Conservation (phyloP, 2,329 filamentous ascomycete species). For the Grosmannia huntii region DNA sequence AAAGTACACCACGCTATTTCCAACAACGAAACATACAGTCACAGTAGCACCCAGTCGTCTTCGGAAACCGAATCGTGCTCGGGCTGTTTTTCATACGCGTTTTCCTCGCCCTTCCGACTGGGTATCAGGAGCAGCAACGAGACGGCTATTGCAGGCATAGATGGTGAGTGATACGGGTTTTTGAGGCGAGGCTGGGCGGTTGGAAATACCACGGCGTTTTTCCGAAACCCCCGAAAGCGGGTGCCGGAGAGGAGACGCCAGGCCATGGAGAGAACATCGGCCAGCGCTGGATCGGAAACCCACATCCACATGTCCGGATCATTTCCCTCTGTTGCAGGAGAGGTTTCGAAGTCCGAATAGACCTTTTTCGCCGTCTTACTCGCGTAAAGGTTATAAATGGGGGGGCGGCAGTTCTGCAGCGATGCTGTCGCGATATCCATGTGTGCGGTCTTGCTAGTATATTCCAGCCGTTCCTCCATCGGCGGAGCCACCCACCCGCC, state of each 20-base stretch:
- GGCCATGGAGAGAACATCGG: slow-evolving; percentile 16
- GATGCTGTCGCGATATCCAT: background rate
- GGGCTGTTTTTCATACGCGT: background rate
- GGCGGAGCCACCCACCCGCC: slow-evolving; percentile 17
- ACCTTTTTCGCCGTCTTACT: background rate
- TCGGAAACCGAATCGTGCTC: no score
- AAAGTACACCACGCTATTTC: no score
- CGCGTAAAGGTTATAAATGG: no score
- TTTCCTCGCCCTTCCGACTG: background rate
- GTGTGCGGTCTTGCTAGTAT: background rate
- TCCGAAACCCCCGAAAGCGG: slow-evolving; percentile 13
- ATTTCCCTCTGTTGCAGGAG: slow-evolving; percentile 3
- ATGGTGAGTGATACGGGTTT: background rate
- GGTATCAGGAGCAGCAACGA: background rate
- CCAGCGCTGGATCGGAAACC: slow-evolving; percentile 13
- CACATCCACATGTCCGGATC: slow-evolving; percentile 13
- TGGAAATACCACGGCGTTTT: background rate
- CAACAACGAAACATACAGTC: no score
- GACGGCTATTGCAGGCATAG: background rate
- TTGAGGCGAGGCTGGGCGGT: background rate
- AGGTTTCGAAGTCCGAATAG: background rate
- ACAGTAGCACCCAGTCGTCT: no score
- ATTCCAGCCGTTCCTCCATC: slow-evolving; percentile 10
- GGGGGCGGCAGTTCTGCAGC: background rate
- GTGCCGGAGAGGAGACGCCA: slow-evolving; percentile 13